A percentile compares a stretch with the other conserved stretches of the same genome.
Conservation (phyloP, 2,329 filamentous ascomycete genomes). For the Massarina eburnea region DNA sequence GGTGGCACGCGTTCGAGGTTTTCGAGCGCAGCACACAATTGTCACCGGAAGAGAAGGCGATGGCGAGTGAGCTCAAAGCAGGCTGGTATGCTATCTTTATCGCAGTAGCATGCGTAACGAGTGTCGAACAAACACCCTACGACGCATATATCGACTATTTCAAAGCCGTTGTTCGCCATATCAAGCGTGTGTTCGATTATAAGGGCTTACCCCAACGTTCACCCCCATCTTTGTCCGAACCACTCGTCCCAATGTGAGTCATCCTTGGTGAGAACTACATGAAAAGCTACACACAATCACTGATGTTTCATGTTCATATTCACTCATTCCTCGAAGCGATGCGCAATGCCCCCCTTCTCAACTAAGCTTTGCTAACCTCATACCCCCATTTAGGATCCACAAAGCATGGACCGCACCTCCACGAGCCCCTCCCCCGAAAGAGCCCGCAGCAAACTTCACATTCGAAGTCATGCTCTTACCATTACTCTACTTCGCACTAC, state of each 20-base stretch:
- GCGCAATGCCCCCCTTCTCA: too few species aligned
- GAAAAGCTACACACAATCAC: too few species aligned
- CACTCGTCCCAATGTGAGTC: neutral
- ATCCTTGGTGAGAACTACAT: too few species aligned
- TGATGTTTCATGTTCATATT: too few species aligned
- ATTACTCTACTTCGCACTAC: conserved; percentile 11
- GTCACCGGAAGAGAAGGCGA: conserved; percentile 6
- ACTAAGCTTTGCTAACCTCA: too few species aligned
- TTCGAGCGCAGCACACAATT: conserved; percentile 4
- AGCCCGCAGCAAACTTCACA: conserved; percentile 10
- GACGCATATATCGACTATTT: neutral
- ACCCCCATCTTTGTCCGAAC: neutral
- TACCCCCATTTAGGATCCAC: too few species aligned
- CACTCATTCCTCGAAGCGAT: too few species aligned
- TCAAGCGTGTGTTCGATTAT: conserved; percentile 11
- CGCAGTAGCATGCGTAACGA: neutral
- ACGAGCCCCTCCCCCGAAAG: neutral
- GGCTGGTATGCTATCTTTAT: conserved; percentile 1
- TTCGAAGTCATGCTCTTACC: conserved; percentile 16
- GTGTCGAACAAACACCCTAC: conserved; percentile 1
- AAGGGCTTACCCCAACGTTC: conserved; percentile 1
- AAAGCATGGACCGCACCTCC: neutral
- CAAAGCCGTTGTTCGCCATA: conserved; percentile 7
- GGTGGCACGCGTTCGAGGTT: conserved; percentile 6
- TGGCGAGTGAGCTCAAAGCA: conserved; percentile 5